A percentile compares a stretch with the other conserved stretches of the same genome.
Evolutionary conservation across 345 rosid species (phyloP).

Genomic region (Firmiana major): DNA sequence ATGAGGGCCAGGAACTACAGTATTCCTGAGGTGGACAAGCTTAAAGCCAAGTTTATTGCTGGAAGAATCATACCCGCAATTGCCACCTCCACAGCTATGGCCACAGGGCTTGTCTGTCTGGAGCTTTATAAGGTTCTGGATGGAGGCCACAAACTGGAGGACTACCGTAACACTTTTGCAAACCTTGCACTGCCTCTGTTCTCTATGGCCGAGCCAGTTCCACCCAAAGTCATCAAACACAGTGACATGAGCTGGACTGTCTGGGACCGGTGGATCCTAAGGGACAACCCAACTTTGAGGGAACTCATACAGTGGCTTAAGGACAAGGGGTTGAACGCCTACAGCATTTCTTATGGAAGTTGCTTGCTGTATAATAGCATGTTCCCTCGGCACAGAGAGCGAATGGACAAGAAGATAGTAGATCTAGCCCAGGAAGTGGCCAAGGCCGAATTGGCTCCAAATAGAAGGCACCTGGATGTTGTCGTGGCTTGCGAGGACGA

Average conservation of each 20-base stretch:
- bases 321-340: conserved; percentile 73
- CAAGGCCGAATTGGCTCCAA: conserved; percentile 64
- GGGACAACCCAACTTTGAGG: conserved; percentile 62
- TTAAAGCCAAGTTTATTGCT: conserved; percentile 96
- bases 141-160: conserved; percentile 75
- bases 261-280: conserved; percentile 92
- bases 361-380: conserved; percentile 78
- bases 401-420: conserved; percentile 73
- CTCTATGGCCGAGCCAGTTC: conserved; percentile 97
- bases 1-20: conserved; percentile 99
- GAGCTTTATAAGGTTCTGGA: conserved; percentile 92
- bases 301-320: conserved; percentile 80
- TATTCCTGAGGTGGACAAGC: conserved; percentile 95
- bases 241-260: conserved; percentile 91
- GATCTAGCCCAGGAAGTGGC: conserved; percentile 91
- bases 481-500: conserved; percentile 95
- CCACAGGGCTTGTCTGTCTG: conserved; percentile 91
- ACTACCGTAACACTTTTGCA: conserved; percentile 96
- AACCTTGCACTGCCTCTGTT: conserved; percentile 88
- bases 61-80: conserved; percentile 99
- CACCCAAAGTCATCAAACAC: conserved; percentile 82
- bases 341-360: conserved; percentile 93
- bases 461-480: conserved; percentile 73
- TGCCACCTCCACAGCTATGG: conserved; percentile 97
- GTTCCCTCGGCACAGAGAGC: conserved; percentile 79